Conservation (phyloP, 106 monocot species). For the Agapanthus africanus region DNA sequence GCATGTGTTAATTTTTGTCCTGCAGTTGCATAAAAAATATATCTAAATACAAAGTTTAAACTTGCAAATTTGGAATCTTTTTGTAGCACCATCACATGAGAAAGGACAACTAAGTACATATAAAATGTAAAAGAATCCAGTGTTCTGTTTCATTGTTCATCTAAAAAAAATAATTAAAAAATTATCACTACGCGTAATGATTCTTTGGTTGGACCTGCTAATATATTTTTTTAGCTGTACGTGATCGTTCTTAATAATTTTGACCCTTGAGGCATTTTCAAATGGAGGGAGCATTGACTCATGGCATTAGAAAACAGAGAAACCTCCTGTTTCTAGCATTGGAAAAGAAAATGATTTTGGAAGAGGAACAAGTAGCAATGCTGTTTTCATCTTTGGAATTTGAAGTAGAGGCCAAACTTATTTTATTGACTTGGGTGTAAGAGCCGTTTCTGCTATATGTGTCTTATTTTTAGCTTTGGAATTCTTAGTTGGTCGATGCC, state of each 20-base stretch:
- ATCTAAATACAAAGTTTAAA: too few relatives aligned
- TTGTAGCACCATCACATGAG: too few relatives aligned
- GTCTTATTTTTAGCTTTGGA: neutral
- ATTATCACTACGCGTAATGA: neutral
- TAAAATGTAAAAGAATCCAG: constrained; percentile 1
- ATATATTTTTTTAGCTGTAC: neutral
- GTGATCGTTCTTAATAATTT: neutral
- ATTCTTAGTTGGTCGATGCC: too few relatives aligned
- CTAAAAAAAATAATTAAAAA: neutral
- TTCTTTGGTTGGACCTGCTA: constrained; percentile 7
- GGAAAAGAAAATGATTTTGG: too few relatives aligned
- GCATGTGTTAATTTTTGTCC: too few relatives aligned
- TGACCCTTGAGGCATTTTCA: neutral
- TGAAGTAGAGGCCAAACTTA: neutral
- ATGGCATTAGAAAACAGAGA: constrained; percentile 3
- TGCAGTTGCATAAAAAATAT: too few relatives aligned
- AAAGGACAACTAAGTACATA: too few relatives aligned
- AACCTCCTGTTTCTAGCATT: neutral
- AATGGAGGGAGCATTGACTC: neutral
- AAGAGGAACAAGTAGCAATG: neutral
- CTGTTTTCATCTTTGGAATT: constrained; percentile 5
- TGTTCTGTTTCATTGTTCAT: neutral
- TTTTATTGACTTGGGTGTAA: neutral
- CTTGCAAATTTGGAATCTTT: too few relatives aligned
- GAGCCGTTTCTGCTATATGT: neutral